phyloP scores from a whole-genome alignment of 2,329 filamentous ascomycete genomes.

The Epichloe typhina region DNA sequence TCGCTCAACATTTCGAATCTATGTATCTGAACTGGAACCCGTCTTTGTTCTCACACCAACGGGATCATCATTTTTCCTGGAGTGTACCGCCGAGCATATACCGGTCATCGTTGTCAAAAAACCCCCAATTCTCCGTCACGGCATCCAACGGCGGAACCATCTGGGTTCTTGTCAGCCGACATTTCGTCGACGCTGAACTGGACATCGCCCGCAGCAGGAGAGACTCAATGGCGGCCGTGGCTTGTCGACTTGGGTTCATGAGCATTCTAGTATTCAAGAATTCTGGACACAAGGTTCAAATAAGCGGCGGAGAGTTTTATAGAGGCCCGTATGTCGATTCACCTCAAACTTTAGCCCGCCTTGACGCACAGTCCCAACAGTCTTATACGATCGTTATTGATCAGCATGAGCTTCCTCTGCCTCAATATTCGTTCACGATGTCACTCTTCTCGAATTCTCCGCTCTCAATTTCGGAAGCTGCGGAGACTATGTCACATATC shows the following conservation, averaged over 20 bases:
- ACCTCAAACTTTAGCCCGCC: slow-evolving; percentile 73
- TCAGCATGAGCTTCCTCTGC: slow-evolving; percentile 62
- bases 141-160: slow-evolving; percentile 47
- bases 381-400: slow-evolving; percentile 54
- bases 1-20: slow-evolving; percentile 86
- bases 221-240: slow-evolving; percentile 28
- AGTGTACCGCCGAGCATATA: slow-evolving; percentile 39
- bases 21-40: slow-evolving; percentile 98
- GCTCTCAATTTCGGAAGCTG: slow-evolving; percentile 48
- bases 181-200: slow-evolving; percentile 62
- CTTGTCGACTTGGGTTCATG: slow-evolving; percentile 63
- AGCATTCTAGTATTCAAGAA: slow-evolving; percentile 71
- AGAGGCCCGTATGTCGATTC: slow-evolving; percentile 86
- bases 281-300: slow-evolving; percentile 56
- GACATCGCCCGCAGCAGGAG: slow-evolving; percentile 36
- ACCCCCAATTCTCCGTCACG: slow-evolving; percentile 56
- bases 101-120: slow-evolving; percentile 48
- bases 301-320: slow-evolving; percentile 58
- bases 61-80: slow-evolving; percentile 90
- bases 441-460: slow-evolving; percentile 61
- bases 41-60: slow-evolving; percentile 61
- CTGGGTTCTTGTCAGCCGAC: slow-evolving; percentile 78
- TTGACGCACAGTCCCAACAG: slow-evolving; percentile 30
- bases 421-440: slow-evolving; percentile 72
- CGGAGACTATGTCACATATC: slow-evolving; percentile 43